Evolutionary conservation across 495 filamentous ascomycete genomes (phyloP).

Genomic region (Melanomma pulvis-pyrius): DNA sequence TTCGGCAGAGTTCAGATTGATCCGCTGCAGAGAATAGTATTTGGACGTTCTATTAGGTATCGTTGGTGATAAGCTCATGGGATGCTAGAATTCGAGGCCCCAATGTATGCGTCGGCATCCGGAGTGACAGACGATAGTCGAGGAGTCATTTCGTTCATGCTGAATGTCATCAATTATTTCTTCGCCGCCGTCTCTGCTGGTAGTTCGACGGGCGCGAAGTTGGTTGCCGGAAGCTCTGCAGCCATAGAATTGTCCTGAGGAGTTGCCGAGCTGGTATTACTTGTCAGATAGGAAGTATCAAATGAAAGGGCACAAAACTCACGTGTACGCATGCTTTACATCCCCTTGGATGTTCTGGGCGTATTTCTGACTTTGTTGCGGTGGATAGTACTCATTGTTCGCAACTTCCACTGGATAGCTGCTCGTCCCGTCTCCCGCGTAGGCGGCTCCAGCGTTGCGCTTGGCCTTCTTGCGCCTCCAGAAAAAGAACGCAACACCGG

Average conservation of each 20-base stretch:
- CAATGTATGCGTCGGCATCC: too few species aligned
- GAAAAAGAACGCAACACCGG: constrained; percentile 21
- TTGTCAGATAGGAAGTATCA: background rate
- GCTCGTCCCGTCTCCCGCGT: background rate
- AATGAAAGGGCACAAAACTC: background rate
- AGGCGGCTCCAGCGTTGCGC: background rate
- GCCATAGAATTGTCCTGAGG: background rate
- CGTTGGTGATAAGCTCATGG: too few species aligned
- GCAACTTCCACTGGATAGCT: background rate
- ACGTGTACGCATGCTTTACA: background rate
- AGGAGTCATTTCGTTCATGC: background rate
- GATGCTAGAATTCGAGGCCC: too few species aligned
- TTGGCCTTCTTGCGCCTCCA: constrained; percentile 14
- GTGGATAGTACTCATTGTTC: constrained; percentile 2
- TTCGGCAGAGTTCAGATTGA: too few species aligned
- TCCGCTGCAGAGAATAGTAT: too few species aligned
- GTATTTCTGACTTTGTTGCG: background rate
- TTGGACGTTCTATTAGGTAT: too few species aligned
- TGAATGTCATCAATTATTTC: background rate
- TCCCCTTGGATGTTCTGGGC: background rate
- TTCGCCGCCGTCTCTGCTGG: background rate
- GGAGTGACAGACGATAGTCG: too few species aligned
- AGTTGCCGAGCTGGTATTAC: background rate
- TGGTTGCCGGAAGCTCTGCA: background rate
- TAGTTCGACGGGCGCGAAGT: background rate